These are phyloP conservation scores for Pyrus betulifolia DNA, from an alignment of 306 rosid species.

Conservation along the genomic window DNA sequence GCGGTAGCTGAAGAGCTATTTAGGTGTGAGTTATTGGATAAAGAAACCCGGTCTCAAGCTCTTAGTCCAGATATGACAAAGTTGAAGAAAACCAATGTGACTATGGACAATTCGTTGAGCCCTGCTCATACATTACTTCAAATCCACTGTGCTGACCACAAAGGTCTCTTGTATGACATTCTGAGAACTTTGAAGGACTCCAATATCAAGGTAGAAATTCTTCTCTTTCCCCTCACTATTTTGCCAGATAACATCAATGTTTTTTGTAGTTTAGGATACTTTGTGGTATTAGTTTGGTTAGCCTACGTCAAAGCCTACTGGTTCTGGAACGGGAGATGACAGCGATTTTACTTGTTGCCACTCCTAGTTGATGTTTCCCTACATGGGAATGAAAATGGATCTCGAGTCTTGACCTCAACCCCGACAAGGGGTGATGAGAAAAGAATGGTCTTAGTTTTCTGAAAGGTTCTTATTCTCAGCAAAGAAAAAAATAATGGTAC, in stretches of 20 bases:
- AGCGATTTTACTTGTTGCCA: not conserved
- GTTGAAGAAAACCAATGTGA: conserved; percentile 45
- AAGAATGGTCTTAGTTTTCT: not conserved
- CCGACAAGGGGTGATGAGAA: not conserved
- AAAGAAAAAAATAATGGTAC: not conserved
- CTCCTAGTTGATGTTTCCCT: conserved; percentile 1
- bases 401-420: not conserved
- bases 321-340: not conserved
- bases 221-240: conserved; percentile 1
- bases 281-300: not conserved
- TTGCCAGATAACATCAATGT: not conserved
- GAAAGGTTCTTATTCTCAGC: not conserved
- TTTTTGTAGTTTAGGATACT: not conserved
- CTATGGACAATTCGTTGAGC: conserved; percentile 61
- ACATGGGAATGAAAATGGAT: not conserved
- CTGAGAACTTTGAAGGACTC: conserved; percentile 73
- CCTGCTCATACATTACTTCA: conserved; percentile 70
- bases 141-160: conserved; percentile 58
- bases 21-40: conserved; percentile 37
- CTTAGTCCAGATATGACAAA: conserved; percentile 56
- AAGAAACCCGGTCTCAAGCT: conserved; percentile 46
- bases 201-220: conserved; percentile 45
- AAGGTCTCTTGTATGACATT: conserved; percentile 67
- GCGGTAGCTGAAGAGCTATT: conserved; percentile 50
- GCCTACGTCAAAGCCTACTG: not conserved